A percentile compares a stretch with the other conserved stretches of the same genome.
Conservation (phyloP, 73 alveolate genomes). For the Breviolum minutum region DNA sequence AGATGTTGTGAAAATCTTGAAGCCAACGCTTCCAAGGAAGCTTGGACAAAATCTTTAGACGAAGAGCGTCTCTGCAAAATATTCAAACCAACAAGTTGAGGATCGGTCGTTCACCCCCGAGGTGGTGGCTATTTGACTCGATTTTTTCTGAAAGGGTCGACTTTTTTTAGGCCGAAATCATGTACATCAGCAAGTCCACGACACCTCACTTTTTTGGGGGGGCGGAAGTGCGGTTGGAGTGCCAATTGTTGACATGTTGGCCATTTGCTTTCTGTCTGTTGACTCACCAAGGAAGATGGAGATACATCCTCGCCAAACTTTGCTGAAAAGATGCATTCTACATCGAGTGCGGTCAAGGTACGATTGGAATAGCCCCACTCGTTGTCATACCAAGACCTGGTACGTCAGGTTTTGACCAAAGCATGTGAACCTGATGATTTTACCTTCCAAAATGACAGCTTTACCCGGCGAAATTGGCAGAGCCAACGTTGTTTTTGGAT, state of each 20-base stretch:
- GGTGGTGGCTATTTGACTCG: not conserved
- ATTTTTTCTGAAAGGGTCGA: not conserved
- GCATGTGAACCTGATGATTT: too few relatives aligned
- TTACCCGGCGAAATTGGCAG: too few relatives aligned
- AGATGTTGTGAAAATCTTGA: not conserved
- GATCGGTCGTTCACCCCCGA: not conserved
- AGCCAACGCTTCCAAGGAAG: not conserved
- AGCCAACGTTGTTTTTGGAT: too few relatives aligned
- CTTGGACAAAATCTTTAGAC: too few relatives aligned
- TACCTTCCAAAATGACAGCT: too few relatives aligned
- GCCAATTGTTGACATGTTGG: not conserved
- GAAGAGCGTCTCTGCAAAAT: not conserved
- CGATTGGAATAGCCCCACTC: slow-evolving; percentile 37
- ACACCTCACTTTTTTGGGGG: not conserved
- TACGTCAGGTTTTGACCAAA: not conserved
- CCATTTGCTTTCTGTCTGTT: not conserved
- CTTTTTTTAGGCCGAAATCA: not conserved
- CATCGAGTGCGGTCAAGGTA: not conserved
- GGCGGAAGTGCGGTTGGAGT: not conserved
- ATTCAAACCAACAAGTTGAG: not conserved
- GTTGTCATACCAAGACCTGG: slow-evolving; percentile 39
- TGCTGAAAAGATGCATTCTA: not conserved
- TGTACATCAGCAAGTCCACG: slow-evolving; percentile 33
- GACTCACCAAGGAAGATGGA: not conserved
- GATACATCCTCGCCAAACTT: not conserved